Base-by-base conservation (phyloP, 129 eudicot species). In the Escallonia rubra region DNA sequence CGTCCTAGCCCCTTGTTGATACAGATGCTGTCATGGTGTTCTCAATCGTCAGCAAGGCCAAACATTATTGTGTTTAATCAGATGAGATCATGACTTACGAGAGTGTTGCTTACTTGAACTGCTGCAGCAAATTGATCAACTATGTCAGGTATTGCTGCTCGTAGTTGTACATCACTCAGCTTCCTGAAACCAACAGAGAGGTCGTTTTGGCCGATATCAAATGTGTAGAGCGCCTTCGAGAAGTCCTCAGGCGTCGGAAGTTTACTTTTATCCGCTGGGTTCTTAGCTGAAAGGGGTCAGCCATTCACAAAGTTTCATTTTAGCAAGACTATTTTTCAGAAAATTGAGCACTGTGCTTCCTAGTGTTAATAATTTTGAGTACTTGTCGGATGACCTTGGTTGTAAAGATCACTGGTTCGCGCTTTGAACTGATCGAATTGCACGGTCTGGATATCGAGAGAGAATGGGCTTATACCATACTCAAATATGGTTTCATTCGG, bases 161-260 rank as follows among this genome's bases (percentile, higher is more conserved):
- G 80, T 14, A 81, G 67, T 68, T 90, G 83, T 41, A 72, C 76
- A 11, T 60, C 42, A 43, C 57, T 70, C 14, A 82, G 72, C 61
- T 74, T 78, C 12, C 93, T 63, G 52, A 90, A 75, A 48, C 82
- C 86, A 53, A 42, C 77, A 63, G 86, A 74, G 49, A 86, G 83
- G 64, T 90, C 96, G 57, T 79, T 79, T 65, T 90, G 96, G 66
- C 96, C 95, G 6, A 90, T 77, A 63, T 86, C 96, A 38, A 86
- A 68, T 57, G 91, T 84, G 80, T 83, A 83, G 9, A 86, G 75
- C 43, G 88, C 81, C 23, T 43, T 75, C 4, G 90, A 74, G 76
- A 90, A 86, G 73, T 75, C 81, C 61, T 39, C 70, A 0, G 88
- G 90, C 55, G 80, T 75, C 23, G 86, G 96, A 40, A 90, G 88